Evolutionary conservation across 345 rosid species (phyloP).

Genomic region (Fremontodendron californicum): DNA sequence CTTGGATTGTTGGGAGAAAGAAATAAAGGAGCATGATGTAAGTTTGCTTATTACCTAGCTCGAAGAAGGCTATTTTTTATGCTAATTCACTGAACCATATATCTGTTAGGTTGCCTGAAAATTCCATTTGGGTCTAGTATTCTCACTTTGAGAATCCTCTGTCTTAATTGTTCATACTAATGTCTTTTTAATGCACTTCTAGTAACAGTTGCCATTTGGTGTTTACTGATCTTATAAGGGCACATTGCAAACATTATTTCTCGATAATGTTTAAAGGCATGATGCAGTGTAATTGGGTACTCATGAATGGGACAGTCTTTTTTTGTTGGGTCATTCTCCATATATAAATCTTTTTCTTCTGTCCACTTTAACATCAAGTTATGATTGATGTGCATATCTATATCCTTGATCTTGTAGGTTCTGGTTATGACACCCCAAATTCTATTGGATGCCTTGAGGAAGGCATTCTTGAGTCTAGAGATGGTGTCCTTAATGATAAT

Average conservation of each 20-base stretch:
- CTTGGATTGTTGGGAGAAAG: slow-evolving; percentile 56
- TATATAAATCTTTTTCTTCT: not conserved
- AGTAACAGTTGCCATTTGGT: not conserved
- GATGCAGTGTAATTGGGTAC: not conserved
- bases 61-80: not conserved
- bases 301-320: not conserved
- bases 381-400: not conserved
- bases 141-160: not conserved
- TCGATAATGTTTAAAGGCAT: not conserved
- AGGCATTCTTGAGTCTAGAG: slow-evolving; percentile 55
- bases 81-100: not conserved
- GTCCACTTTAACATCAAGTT: not conserved
- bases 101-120: not conserved
- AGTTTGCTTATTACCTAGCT: slow-evolving; percentile 22
- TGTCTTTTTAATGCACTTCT: not conserved
- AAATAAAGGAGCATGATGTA: slow-evolving; percentile 58
- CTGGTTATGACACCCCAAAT: slow-evolving; percentile 93
- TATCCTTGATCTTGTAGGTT: slow-evolving; percentile 43
- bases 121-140: not conserved
- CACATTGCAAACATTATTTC: not conserved
- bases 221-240: not conserved
- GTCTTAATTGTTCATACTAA: not conserved
- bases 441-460: slow-evolving; percentile 69
- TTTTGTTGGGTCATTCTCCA: not conserved
- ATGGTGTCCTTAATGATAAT: slow-evolving; percentile 58